Base-by-base conservation (phyloP, 352 stramenopile genomes). In the Phytophthora multivora region DNA sequence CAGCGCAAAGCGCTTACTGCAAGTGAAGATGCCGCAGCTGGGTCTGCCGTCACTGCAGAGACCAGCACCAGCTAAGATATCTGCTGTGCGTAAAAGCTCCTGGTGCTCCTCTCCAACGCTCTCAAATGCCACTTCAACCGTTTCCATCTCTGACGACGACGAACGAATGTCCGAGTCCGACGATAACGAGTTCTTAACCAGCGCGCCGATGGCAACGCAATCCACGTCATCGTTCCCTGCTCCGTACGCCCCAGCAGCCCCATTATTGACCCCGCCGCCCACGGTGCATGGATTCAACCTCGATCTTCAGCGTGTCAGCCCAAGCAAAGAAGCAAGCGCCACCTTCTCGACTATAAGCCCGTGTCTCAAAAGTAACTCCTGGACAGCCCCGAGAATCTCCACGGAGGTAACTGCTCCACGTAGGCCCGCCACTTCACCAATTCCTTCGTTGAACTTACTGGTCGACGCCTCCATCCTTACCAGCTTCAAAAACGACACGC, bases 401-500 rank as follows among this genome's bases (percentile, higher is more conserved):
- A 54, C 26, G 21, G 40, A 57, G 43, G 25, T 35, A 16, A 23
- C 15, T 15, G 9, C 40, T 38, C 19, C 46, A 12, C 18, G 21
- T 26, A 61, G 43, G n/a, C 40, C 45, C n/a, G 13, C 30, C 41
- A 26, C 63, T 9, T 51, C 51, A 26, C 51, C 46, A 31, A 77
- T 90, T 61, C 83, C 80, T 10, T 86, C 77, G 51, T 72, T 91
- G 41, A 85, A 84, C 43, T 71, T 91, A 25, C 80, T 91, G 30
- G 77, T 91, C 15, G 75, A 91, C 42, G 83, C 80, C 5, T 90
- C 79, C 33, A 81, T 91, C 56, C 66, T 89, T 30, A 89, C 72
- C 16, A 63, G 79, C n/a, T 86, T 86, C 63, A 82, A 86, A 66
- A 57, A 83, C 40, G 75, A 86, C 38, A 72, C 57, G 16, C 33